Percentiles rank a stretch among this genome's conserved stretches.
Evolutionary conservation across 2,329 filamentous ascomycete species (phyloP).

Genomic region (Ophiostoma quercus): DNA sequence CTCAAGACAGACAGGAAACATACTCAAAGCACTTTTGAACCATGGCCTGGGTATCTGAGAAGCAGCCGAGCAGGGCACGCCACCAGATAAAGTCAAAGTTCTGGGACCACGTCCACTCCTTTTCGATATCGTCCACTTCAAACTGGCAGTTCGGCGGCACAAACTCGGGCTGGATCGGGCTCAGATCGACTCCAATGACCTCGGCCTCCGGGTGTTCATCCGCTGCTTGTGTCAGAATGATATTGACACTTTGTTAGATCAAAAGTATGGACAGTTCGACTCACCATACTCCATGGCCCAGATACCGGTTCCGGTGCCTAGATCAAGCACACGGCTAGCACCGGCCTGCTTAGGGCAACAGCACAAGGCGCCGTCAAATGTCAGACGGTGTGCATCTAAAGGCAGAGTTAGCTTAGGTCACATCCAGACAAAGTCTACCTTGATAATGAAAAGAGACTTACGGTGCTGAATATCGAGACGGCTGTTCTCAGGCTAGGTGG

Average conservation of each 20-base stretch:
- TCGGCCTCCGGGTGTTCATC: conserved; percentile 28
- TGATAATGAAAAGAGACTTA: neutral
- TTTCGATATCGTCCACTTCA: conserved; percentile 28
- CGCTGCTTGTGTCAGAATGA: conserved; percentile 17
- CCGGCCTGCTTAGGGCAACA: conserved; percentile 25
- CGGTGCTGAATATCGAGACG: conserved; percentile 26
- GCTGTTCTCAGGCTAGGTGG: conserved; percentile 22
- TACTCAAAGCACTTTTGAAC: conserved; percentile 26
- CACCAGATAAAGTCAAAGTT: conserved; percentile 29
- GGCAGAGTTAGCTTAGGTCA: neutral
- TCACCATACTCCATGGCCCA: conserved; percentile 29
- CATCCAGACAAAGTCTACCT: neutral
- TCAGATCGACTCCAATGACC: conserved; percentile 29
- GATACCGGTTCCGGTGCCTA: conserved; percentile 28
- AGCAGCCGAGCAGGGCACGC: conserved; percentile 28
- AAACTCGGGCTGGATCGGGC: conserved; percentile 28
- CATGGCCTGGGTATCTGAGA: conserved; percentile 24
- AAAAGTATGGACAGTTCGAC: neutral
- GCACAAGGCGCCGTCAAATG: conserved; percentile 24
- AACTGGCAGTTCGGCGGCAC: conserved; percentile 26
- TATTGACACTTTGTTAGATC: neutral
- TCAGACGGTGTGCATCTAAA: conserved; percentile 24
- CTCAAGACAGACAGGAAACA: neutral
- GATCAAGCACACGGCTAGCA: conserved; percentile 27
- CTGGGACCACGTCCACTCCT: conserved; percentile 28